These are phyloP conservation scores for Didymella pinodella DNA, from an alignment of 2,329 filamentous ascomycete species.

Conservation along the genomic window DNA sequence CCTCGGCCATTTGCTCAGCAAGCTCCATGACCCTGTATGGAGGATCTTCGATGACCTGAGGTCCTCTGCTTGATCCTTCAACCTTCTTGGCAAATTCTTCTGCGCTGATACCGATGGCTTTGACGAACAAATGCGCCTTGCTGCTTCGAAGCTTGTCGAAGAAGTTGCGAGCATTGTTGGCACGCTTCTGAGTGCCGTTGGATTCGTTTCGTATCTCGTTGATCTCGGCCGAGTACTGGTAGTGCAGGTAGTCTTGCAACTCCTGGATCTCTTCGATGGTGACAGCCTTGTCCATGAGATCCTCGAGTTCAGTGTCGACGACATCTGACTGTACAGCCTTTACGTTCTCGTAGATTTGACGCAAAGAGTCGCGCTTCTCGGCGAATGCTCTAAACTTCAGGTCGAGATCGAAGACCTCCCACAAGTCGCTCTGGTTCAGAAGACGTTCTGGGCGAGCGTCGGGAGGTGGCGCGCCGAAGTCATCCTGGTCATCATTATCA, in stretches of 20 bases:
- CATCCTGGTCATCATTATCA: slow-evolving; percentile 65
- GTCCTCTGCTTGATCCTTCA: slow-evolving; percentile 75
- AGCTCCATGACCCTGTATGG: slow-evolving; percentile 81
- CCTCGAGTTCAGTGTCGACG: slow-evolving; percentile 77
- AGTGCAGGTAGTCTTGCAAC: slow-evolving; percentile 94
- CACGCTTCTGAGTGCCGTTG: slow-evolving; percentile 76
- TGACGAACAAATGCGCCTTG: slow-evolving; percentile 81
- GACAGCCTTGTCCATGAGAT: slow-evolving; percentile 79
- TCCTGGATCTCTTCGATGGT: slow-evolving; percentile 97
- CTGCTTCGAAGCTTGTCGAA: slow-evolving; percentile 86
- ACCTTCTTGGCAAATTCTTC: slow-evolving; percentile 90
- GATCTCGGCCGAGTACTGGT: slow-evolving; percentile 85
- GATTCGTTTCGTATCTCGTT: slow-evolving; percentile 76
- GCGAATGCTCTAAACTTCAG: slow-evolving; percentile 93
- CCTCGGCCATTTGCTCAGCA: slow-evolving; percentile 72
- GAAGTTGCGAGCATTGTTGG: slow-evolving; percentile 79
- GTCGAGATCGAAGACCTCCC: slow-evolving; percentile 93
- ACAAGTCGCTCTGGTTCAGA: slow-evolving; percentile 89
- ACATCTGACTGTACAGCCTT: slow-evolving; percentile 65
- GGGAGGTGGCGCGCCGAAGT: slow-evolving; percentile 72
- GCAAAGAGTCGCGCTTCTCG: slow-evolving; percentile 87
- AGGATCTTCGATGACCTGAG: slow-evolving; percentile 76
- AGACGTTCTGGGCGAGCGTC: slow-evolving; percentile 84
- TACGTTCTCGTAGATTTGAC: slow-evolving; percentile 78
- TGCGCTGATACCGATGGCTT: slow-evolving; percentile 87